Conservation (phyloP, 1,284 basidiomycete species). For the Sutorius eximius region DNA sequence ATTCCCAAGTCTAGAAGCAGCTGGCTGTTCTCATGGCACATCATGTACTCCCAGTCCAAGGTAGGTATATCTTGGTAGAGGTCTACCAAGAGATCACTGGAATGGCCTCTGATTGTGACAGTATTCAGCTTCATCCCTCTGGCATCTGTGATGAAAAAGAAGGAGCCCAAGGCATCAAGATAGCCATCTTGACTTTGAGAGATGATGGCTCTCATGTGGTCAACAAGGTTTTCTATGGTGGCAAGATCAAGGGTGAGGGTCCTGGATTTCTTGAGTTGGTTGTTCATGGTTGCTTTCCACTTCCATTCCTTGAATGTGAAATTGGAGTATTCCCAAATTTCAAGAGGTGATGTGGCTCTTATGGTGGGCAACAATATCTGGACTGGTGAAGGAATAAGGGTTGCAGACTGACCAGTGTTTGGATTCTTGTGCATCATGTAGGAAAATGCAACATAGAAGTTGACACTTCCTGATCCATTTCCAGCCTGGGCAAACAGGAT, state of each 20-base stretch:
- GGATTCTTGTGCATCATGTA: constrained; percentile 10
- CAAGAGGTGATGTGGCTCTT: neutral
- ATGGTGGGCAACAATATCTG: constrained; percentile 10
- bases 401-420: neutral
- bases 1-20: constrained; percentile 5
- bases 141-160: constrained; percentile 8
- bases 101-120: constrained; percentile 1
- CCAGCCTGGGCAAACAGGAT: constrained; percentile 2
- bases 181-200: neutral
- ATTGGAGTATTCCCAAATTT: constrained; percentile 7
- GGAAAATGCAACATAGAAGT: constrained; percentile 11
- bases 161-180: constrained; percentile 5
- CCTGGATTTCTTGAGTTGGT: constrained; percentile 1
- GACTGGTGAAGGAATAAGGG: constrained; percentile 1
- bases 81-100: constrained; percentile 3
- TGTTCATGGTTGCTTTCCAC: constrained; percentile 11
- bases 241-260: constrained; percentile 5
- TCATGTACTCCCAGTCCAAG: constrained; percentile 11
- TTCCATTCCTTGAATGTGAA: constrained; percentile 16
- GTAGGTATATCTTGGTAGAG: constrained; percentile 4
- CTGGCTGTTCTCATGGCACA: neutral
- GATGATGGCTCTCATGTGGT: neutral
- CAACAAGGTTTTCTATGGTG: constrained; percentile 1
- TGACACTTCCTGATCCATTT: constrained; percentile 4
- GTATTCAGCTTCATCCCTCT: constrained; percentile 11